Evolutionary conservation across 345 rosid species (phyloP).

Genomic region (Litchi chinensis): DNA sequence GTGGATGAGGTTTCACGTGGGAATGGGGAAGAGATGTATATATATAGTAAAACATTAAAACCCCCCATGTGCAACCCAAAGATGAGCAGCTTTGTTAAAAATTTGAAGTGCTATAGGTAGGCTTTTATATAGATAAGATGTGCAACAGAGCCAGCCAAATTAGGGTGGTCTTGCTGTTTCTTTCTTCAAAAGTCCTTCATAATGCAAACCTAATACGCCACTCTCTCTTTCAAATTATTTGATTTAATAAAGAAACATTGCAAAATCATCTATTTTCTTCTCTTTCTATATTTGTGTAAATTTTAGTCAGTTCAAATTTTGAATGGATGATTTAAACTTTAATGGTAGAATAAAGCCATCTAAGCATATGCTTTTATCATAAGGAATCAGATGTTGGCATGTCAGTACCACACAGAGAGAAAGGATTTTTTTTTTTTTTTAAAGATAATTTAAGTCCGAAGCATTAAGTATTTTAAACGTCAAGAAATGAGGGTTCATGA

Average conservation of each 20-base stretch:
- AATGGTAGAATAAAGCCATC: too few relatives aligned
- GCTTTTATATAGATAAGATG: not conserved
- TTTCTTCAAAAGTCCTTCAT: conserved; percentile 20
- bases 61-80: conserved; percentile 39
- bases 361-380: not conserved
- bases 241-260: not conserved
- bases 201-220: not conserved
- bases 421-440: not conserved
- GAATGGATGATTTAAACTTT: too few relatives aligned
- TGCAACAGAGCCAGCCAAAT: conserved; percentile 17
- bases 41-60: not conserved
- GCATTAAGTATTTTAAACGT: conserved; percentile 6
- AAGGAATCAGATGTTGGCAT: conserved; percentile 14
- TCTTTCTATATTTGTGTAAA: too few relatives aligned
- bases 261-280: too few relatives aligned
- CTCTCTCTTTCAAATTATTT: not conserved
- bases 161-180: conserved; percentile 7
- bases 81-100: conserved; percentile 25
- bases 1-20: conserved; percentile 49
- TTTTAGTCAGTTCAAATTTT: too few relatives aligned
- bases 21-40: not conserved
- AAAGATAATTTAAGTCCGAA: not conserved
- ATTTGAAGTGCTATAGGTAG: not conserved
- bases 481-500: conserved; percentile 5
- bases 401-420: conserved; percentile 3